Conservation (phyloP, 352 stramenopile genomes). For the Phytophthora sansomeana region DNA sequence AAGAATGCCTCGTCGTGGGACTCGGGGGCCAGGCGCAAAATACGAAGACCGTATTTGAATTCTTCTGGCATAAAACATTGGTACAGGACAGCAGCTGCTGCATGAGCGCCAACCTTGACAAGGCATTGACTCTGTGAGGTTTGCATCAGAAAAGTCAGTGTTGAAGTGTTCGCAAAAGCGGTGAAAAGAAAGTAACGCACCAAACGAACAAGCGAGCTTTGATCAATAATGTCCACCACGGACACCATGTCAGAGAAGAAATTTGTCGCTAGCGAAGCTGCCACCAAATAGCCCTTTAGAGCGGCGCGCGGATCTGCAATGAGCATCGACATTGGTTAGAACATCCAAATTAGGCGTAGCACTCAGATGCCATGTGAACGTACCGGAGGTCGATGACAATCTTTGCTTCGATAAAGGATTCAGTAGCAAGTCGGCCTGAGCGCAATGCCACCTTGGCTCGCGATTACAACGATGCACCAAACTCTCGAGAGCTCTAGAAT, state of each 20-base stretch:
- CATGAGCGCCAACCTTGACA: slow-evolving; percentile 81
- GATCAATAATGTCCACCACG: slow-evolving; percentile 84
- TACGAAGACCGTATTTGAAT: slow-evolving; percentile 83
- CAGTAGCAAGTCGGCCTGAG: slow-evolving; percentile 68
- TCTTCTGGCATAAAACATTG: slow-evolving; percentile 85
- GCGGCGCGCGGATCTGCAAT: slow-evolving; percentile 70
- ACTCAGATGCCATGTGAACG: slow-evolving; percentile 3
- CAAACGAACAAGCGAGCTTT: slow-evolving; percentile 84
- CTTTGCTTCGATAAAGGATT: slow-evolving; percentile 81
- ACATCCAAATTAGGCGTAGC: neutral
- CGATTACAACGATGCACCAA: slow-evolving; percentile 67
- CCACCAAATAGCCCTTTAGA: slow-evolving; percentile 77
- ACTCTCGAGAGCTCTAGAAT: slow-evolving; percentile 54
- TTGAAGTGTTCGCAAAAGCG: neutral
- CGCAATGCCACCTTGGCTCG: slow-evolving; percentile 85
- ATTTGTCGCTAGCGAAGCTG: slow-evolving; percentile 82
- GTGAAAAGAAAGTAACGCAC: slow-evolving; percentile 39
- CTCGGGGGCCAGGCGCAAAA: slow-evolving; percentile 76
- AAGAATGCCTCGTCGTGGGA: slow-evolving; percentile 80
- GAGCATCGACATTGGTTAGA: slow-evolving; percentile 14
- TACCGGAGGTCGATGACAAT: slow-evolving; percentile 64
- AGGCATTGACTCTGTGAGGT: slow-evolving; percentile 79
- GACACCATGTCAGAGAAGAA: slow-evolving; percentile 79
- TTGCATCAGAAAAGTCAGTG: slow-evolving; percentile 15
- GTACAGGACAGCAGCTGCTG: slow-evolving; percentile 85